A percentile compares a stretch with the other conserved stretches of the same genome.
Conservation (phyloP, 768 basidiomycete genomes). For the Lepiota venenata region DNA sequence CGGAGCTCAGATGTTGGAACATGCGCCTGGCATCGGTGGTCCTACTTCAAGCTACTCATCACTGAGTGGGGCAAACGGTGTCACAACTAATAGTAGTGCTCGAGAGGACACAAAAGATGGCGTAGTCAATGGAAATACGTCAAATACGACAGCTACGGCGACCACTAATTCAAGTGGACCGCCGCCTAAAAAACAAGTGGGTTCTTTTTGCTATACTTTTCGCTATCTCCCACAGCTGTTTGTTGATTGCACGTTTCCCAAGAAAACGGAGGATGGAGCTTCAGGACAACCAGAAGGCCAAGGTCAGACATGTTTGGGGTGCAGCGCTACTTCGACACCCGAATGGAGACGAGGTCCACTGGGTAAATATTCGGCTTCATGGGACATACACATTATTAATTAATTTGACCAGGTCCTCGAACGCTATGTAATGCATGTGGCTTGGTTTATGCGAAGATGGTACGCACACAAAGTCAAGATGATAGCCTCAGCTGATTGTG, state of each 20-base stretch:
- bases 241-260: background rate
- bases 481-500: constrained; percentile 7
- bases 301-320: constrained; percentile 77
- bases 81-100: background rate
- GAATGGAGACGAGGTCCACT: constrained; percentile 85
- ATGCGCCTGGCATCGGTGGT: constrained; percentile 16
- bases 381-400: background rate
- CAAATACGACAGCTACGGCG: constrained; percentile 10
- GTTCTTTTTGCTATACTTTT: background rate
- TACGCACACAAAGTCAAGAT: constrained; percentile 32
- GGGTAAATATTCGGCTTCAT: constrained; percentile 43
- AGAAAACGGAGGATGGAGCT: constrained; percentile 10
- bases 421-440: constrained; percentile 87
- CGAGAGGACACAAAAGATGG: constrained; percentile 10
- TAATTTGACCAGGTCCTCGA: constrained; percentile 57
- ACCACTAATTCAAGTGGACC: constrained; percentile 11
- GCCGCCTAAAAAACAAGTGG: constrained; percentile 7
- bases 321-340: constrained; percentile 80
- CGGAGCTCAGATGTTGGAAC: constrained; percentile 44
- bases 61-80: constrained; percentile 13
- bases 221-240: background rate
- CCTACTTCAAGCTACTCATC: constrained; percentile 12
- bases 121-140: background rate
- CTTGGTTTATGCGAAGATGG: constrained; percentile 83
- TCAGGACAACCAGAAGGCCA: constrained; percentile 21